Evolutionary conservation across 202 grass and related monocot species (phyloP), one percentile per base, ranked within the genome.

Genomic region (Carex arenaria): DNA sequence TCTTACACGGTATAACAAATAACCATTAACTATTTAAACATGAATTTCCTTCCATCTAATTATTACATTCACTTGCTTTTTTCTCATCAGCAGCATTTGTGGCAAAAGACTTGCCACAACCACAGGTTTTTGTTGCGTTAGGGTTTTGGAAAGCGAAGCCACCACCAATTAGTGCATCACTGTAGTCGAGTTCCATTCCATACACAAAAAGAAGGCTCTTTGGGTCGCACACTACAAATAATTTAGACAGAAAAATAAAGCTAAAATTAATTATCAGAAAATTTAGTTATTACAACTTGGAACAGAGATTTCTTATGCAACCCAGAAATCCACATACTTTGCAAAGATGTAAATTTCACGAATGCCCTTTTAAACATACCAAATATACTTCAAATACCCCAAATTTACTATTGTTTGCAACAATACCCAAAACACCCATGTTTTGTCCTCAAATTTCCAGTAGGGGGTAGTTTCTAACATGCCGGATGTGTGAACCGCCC

Each of bases 151-250:
- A 98, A 52, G 85, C 51, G 62, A 98, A 98, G 15, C 96, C 96
- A 1, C 96, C 96, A 1, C 96, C 93, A 5, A 98, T 92, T 38
- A 95, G 91, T 0, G 89, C 93, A 5, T 95, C 91, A 5, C 93
- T 98, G 89, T 93, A 98, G 86, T 98, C 96, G 63, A 98, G 85
- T 78, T 98, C 87, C 96, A 98, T 98, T 34, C 93, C 96, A 67
- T 86, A 98, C 83, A 98, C 89, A 88, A 98, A 98, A 7, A 98
- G 93, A 47, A 98, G 93, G 79, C 96, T 95, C 78, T 98, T 98
- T 10, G 96, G 93, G 45, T 95, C 96, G 1, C 93, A 98, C 10
- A 98, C 96, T 95, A 87, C 78, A 92, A 49, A 83, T 61, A 5
- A 70, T 78, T 54, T n/a, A 78, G 7, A 47, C 14, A 0, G 19